phyloP scores from a whole-genome alignment of 495 filamentous ascomycete genomes.

The Hapsidospora chrysogenum region DNA sequence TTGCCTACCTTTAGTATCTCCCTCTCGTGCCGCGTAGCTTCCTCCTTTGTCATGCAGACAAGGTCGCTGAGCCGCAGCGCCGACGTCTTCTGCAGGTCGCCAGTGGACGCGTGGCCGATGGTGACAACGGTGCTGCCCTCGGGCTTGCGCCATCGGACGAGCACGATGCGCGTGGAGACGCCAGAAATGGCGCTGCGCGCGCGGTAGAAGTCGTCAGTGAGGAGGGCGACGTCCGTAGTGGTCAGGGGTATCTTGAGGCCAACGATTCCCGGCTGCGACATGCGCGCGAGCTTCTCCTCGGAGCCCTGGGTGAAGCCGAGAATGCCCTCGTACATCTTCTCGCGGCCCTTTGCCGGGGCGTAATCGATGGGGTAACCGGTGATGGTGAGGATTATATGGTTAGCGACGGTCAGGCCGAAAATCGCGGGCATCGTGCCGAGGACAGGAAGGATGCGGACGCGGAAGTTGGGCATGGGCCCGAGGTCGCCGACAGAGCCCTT shows the following conservation, averaged over 20 bases:
- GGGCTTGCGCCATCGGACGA: conserved; percentile 58
- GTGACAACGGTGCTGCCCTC: conserved; percentile 21
- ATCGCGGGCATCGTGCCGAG: conserved; percentile 94
- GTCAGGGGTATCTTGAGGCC: conserved; percentile 68
- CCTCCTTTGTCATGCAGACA: conserved; percentile 94
- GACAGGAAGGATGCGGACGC: conserved; percentile 84
- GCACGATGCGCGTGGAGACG: conserved; percentile 53
- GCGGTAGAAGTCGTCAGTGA: conserved; percentile 78
- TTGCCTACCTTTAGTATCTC: conserved; percentile 58
- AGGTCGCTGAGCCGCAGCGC: conserved; percentile 50
- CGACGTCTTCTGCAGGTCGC: conserved; percentile 53
- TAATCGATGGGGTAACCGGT: conserved; percentile 76
- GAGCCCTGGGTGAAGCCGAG: conserved; percentile 51
- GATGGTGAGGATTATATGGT: conserved; percentile 78
- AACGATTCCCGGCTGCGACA: conserved; percentile 29
- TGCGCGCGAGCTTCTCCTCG: conserved; percentile 53
- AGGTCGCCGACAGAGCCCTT: conserved; percentile 83
- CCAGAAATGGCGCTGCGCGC: conserved; percentile 74
- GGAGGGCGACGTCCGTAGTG: conserved; percentile 62
- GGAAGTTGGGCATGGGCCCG: conserved; percentile 78
- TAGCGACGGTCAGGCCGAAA: conserved; percentile 81
- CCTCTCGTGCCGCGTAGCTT: conserved; percentile 64
- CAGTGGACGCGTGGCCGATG: conserved; percentile 28
- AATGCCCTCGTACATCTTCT: conserved; percentile 81
- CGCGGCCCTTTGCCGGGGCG: conserved; percentile 57